Base-by-base conservation (phyloP, 2,329 filamentous ascomycete genomes). In the Calonectria pteridis region DNA sequence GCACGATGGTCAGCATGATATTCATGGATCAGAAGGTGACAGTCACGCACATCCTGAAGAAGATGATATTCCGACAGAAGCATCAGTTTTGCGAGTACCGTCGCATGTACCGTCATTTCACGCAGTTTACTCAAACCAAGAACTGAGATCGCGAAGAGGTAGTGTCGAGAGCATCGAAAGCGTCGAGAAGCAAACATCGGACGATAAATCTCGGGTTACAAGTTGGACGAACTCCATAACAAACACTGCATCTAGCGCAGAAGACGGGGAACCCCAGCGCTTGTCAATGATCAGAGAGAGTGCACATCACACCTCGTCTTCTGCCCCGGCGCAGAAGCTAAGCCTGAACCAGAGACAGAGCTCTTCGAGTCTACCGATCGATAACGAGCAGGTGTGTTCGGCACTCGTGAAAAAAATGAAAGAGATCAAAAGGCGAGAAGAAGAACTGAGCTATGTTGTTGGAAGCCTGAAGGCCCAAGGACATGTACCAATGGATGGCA, bases 161-260 rank as follows among this genome's bases (percentile, higher is more conserved):
- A 92, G 91, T 74, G 77, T 91, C 6, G 89, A 89, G 73, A 91
- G 88, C 73, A 76, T 89, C 3, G 77, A 76, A 28, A 87, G 84
- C 67, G 85, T 86, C 7, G 82, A 82, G 43, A 83, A 81, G 50
- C 83, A 83, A 65, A 79, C 78, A 1, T 85, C 83, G 18, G 88
- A 90, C 49, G 88, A 91, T 26, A 90, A 86, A 76, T 93, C 92
- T n/a, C 86, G 93, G 28, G 90, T 94, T 65, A 94, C 93, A 2
- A 95, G 93, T 81, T 95, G 93, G 93, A 90, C 89, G 6, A 91
- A 91, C 74, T 94, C 93, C 0, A 90, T 89, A 1, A 86, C 88
- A 2, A 88, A 88, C 71, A 91, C 89, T 3, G 88, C 90, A 3
- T 83, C 88, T 7, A 90, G 84, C 81, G 72, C 87, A 55, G 83